phyloP scores from a whole-genome alignment of 2,329 filamentous ascomycete species.

The Ascochyta fabae region DNA sequence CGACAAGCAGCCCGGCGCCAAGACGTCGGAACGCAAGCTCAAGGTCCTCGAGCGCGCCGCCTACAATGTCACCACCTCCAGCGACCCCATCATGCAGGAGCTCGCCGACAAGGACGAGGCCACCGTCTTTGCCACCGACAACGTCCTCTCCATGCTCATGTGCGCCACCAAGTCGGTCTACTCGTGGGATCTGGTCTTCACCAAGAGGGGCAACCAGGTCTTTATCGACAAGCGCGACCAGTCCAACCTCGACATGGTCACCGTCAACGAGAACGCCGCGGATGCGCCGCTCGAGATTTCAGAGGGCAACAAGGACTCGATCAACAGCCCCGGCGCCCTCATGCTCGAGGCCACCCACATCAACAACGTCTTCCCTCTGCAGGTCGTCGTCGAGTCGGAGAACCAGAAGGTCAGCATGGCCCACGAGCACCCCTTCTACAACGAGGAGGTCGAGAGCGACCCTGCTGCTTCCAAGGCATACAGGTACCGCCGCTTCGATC shows the following conservation, averaged over 20 bases:
- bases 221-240: conserved; percentile 99
- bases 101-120: conserved; percentile 95
- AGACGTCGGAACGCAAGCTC: conserved; percentile 85
- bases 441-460: conserved; percentile 88
- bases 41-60: conserved; percentile 89
- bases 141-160: conserved; percentile 99
- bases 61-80: conserved; percentile 97
- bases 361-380: conserved; percentile 99
- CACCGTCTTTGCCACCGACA: conserved; percentile 95
- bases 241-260: conserved; percentile 93
- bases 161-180: conserved; percentile 96
- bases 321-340: conserved; percentile 92
- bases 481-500: conserved; percentile 97
- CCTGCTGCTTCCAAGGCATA: conserved; percentile 95
- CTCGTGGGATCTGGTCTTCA: conserved; percentile 96
- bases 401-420: conserved; percentile 80
- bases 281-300: conserved; percentile 91
- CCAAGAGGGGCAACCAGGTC: conserved; percentile 92
- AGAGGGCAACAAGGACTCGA: conserved; percentile 89
- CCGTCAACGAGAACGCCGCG: conserved; percentile 97
- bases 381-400: conserved; percentile 86
- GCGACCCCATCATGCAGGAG: conserved; percentile 95
- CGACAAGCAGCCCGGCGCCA: conserved; percentile 87
- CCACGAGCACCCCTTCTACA: conserved; percentile 97
- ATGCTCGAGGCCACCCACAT: conserved; percentile 99